Conservation (phyloP, 345 rosid genomes). For the Gossypium sturtianum region DNA sequence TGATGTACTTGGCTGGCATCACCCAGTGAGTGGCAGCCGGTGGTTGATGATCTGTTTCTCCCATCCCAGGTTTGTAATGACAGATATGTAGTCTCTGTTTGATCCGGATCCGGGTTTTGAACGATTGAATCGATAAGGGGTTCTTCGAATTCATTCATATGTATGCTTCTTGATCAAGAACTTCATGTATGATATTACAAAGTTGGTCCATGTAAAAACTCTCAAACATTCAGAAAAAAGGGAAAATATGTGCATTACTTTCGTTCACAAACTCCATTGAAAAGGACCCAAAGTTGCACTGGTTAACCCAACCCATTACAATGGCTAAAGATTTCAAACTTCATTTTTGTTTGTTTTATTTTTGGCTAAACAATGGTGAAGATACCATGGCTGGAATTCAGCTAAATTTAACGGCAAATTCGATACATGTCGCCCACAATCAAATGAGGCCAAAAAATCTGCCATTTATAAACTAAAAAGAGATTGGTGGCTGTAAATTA, state of each 20-base stretch:
- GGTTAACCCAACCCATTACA: not conserved
- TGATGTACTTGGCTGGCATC: not conserved
- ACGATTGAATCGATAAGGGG: not conserved
- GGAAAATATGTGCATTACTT: no score
- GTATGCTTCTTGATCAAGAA: constrained; percentile 15
- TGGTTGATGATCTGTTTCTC: constrained; percentile 3
- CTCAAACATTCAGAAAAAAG: not conserved
- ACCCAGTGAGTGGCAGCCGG: not conserved
- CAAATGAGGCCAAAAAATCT: not conserved
- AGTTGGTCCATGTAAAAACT: constrained; percentile 20
- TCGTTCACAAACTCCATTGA: not conserved
- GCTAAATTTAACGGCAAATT: not conserved
- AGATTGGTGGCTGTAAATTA: not conserved
- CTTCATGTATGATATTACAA: constrained; percentile 14
- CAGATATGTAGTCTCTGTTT: constrained; percentile 14
- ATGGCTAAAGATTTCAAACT: not conserved
- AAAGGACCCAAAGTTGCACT: not conserved
- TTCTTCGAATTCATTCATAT: not conserved
- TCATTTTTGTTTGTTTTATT: not conserved
- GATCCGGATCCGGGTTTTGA: constrained; percentile 16
- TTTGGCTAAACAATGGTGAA: no score
- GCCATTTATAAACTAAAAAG: not conserved
- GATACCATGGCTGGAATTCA: not conserved
- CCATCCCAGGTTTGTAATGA: constrained; percentile 7
- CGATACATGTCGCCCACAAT: not conserved